Base-by-base conservation (phyloP, 306 rosid genomes). In the Pachyrhizus erosus region DNA sequence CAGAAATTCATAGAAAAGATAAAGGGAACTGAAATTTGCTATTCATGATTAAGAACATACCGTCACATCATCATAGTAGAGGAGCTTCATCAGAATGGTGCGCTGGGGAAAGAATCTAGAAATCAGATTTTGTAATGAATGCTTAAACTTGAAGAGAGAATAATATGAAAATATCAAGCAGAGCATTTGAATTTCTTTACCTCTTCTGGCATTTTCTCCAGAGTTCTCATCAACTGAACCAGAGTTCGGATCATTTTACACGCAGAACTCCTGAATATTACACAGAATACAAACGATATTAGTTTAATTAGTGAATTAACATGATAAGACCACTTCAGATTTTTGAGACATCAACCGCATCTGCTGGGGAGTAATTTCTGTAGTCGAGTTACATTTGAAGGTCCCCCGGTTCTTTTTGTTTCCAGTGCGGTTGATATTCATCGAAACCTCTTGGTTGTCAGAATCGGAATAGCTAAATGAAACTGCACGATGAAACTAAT, bases 131-230 rank as follows among this genome's bases (percentile, higher is more conserved):
- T 43, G 60, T 21, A 62, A 39, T 57, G 61, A 60, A n/a, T 21
- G 14, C 4, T 26, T 14, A 24, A 61, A 70, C 27, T 42, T 43
- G 66, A 60, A 77, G 83, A 23, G 24, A 33, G 15, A 60, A 61
- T 73, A 21, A 48, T 42, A 27, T 43, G 64, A 33, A 27, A 21
- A 40, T 77, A 66, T 52, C 65, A 80, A 81, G 79, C 61, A 9
- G 51, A 78, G 61, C 43, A 78, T 79, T 65, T 34, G 15, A 58
- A 75, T 65, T 73, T 43, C 31, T 68, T 87, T 86, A 96, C 98
- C 90, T 93, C 99, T 72, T 93, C 96, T 27, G 99, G 99, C 98
- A 93, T 96, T 82, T 75, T 93, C 87, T 96, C 98, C 84, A 95
- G 88, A 89, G 99, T 96, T 90, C 99, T 92, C 99, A 93, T 91